A percentile compares a stretch with the other conserved stretches of the same genome.
Evolutionary conservation across 1,284 basidiomycete genomes (phyloP).

Genomic region (Malassezia psittaci): DNA sequence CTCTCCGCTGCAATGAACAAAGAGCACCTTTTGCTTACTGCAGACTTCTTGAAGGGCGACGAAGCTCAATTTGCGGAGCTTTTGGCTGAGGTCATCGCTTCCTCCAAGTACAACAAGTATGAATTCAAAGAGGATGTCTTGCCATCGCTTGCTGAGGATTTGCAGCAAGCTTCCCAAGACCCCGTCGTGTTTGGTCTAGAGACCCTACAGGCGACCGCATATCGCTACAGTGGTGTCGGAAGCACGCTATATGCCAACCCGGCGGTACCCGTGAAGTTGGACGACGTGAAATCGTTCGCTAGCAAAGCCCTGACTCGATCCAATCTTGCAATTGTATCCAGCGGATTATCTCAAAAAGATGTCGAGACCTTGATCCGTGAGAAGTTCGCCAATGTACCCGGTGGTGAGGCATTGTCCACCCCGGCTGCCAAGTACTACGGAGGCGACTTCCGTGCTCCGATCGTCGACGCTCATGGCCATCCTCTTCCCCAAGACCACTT

Average conservation of each 20-base stretch:
- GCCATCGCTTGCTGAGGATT: constrained; percentile 35
- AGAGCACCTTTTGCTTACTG: constrained; percentile 82
- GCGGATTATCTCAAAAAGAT: constrained; percentile 31
- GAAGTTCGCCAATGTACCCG: constrained; percentile 28
- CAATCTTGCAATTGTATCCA: constrained; percentile 43
- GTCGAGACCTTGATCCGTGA: constrained; percentile 31
- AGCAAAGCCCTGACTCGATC: constrained; percentile 19
- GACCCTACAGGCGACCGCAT: constrained; percentile 39
- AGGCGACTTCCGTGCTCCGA: constrained; percentile 40
- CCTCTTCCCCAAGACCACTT: constrained; percentile 35
- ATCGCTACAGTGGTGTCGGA: constrained; percentile 40
- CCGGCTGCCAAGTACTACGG: constrained; percentile 43
- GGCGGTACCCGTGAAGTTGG: constrained; percentile 31
- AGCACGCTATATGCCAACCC: constrained; percentile 43
- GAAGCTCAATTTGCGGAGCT: constrained; percentile 55
- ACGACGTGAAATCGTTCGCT: constrained; percentile 34
- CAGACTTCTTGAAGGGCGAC: constrained; percentile 88
- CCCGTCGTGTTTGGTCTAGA: constrained; percentile 37
- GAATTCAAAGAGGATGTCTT: constrained; percentile 46
- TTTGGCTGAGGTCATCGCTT: constrained; percentile 38
- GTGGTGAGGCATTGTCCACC: constrained; percentile 18
- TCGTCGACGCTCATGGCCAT: constrained; percentile 34
- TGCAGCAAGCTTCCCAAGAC: constrained; percentile 29
- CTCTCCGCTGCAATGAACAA: constrained; percentile 73
- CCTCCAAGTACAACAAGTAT: constrained; percentile 34